These are phyloP conservation scores for Balamuthia mandrillaris DNA, from an alignment of 208 protist species.

Conservation along the genomic window DNA sequence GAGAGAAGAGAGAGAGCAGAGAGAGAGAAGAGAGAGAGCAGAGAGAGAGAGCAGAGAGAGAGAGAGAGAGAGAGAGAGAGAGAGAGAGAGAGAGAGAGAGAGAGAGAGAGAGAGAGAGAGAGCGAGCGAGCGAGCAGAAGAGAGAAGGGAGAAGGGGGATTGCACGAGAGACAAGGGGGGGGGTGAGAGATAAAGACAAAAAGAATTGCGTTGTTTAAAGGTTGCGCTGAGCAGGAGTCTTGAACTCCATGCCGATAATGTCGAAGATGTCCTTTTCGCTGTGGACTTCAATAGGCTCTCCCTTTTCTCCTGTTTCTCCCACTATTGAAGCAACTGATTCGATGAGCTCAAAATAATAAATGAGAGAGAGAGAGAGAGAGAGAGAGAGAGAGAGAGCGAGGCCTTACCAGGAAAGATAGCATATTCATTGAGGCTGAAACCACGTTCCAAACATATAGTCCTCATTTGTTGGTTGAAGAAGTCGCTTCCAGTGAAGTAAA, in stretches of 20 bases:
- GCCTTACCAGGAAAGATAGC: not conserved
- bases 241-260: constrained; percentile 36
- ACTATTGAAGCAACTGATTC: not conserved
- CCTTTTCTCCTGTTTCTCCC: not conserved
- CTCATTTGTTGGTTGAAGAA: constrained; percentile 50
- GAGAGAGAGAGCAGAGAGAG: too few species aligned
- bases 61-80: too few species aligned
- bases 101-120: too few species aligned
- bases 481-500: constrained; percentile 47
- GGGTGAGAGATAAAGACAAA: too few species aligned
- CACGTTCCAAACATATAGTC: not conserved
- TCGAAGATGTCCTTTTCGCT: constrained; percentile 49
- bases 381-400: not conserved
- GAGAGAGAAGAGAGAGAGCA: too few species aligned
- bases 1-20: too few species aligned
- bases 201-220: constrained; percentile 28
- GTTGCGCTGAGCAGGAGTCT: constrained; percentile 27
- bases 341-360: not conserved
- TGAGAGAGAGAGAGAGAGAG: too few species aligned
- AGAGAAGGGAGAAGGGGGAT: too few species aligned
- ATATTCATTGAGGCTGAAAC: constrained; percentile 43
- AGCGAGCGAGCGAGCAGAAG: too few species aligned
- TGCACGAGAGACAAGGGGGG: too few species aligned
- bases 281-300: not conserved
- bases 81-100: too few species aligned